Base-by-base conservation (phyloP, 2,329 filamentous ascomycete genomes). In the Rutstroemia sydowiana region DNA sequence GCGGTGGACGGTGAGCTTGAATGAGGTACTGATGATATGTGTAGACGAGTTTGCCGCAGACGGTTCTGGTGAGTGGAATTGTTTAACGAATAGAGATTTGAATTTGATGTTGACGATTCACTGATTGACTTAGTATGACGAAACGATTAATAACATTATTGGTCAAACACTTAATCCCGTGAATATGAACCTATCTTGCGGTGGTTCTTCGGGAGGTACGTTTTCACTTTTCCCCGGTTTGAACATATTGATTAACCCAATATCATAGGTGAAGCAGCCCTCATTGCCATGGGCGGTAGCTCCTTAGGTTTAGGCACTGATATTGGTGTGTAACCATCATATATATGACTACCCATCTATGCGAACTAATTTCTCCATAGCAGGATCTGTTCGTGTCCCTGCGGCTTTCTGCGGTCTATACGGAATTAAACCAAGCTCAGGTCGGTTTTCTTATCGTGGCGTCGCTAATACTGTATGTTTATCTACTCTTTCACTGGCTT, bases 161-260 rank as follows among this genome's bases (percentile, higher is more conserved):
- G 70, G 69, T 5, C 63, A 67, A 26, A 67, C 65, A 1, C 56
- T 82, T 28, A 85, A 85, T 58, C 81, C 82, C 0, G 64, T 72
- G 23, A 82, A 82, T 52, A 69, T 75, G 9, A 67, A 70, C 18
- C 69, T 79, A 14, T 82, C 78, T 0, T 75, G 77, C 0, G 83
- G 83, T 9, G 82, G 83, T 6, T 77, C 73, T 14, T 78, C 77
- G 0, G 83, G 83, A n/a, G 83, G 52, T 45, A 56, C 39, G 16
- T 32, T 2, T 34, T 53, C 7, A 52, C 39, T 11, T 7, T 42
- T 37, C 18, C n/a, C 5, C 37, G 13, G 39, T 43, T 3, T 48
- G 31, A 13, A 39, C 21, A 14, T 48, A 45, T 30, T 46, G 13
- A 45, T 30, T 46, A 13, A 51, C 10, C 2, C 11, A 30, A 26